A percentile compares a stretch with the other conserved stretches of the same genome.
These are phyloP conservation scores for Cupressus sempervirens DNA, from an alignment of 75 land plant genomes.

Conservation along the genomic window DNA sequence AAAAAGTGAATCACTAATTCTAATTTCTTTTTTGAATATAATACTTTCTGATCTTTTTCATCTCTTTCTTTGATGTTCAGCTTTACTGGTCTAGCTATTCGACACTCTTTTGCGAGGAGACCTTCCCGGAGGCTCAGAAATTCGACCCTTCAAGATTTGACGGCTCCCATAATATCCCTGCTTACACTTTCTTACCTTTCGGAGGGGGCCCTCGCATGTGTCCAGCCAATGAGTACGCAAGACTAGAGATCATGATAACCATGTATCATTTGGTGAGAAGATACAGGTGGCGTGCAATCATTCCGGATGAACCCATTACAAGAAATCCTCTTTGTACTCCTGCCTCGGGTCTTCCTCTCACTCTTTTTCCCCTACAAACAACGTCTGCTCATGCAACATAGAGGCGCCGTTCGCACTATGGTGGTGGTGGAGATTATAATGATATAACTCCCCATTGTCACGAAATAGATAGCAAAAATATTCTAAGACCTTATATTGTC, in stretches of 20 bases:
- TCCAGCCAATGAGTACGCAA: conserved; percentile 62
- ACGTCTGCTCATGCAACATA: not conserved
- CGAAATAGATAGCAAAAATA: no score
- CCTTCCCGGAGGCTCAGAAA: conserved; percentile 48
- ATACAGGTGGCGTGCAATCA: conserved; percentile 28
- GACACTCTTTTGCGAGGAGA: conserved; percentile 32
- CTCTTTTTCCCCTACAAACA: conserved; percentile 16
- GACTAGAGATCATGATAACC: conserved; percentile 41
- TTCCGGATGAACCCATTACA: conserved; percentile 26
- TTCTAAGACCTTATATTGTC: no score
- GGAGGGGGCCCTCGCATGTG: conserved; percentile 73
- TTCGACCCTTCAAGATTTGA: conserved; percentile 62
- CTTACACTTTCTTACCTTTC: conserved; percentile 45
- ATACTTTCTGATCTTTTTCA: no score
- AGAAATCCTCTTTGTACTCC: conserved; percentile 40
- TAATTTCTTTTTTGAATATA: no score
- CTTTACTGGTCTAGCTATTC: conserved; percentile 32
- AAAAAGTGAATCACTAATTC: no score
- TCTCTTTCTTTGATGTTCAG: conserved; percentile 11
- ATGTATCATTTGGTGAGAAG: conserved; percentile 44
- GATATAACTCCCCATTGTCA: no score
- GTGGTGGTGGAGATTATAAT: no score
- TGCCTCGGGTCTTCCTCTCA: conserved; percentile 31
- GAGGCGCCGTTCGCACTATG: no score
- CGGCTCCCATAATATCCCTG: conserved; percentile 27